phyloP scores from a whole-genome alignment of 805 yeast genomes.

The Wickerhamiella musiphila region DNA sequence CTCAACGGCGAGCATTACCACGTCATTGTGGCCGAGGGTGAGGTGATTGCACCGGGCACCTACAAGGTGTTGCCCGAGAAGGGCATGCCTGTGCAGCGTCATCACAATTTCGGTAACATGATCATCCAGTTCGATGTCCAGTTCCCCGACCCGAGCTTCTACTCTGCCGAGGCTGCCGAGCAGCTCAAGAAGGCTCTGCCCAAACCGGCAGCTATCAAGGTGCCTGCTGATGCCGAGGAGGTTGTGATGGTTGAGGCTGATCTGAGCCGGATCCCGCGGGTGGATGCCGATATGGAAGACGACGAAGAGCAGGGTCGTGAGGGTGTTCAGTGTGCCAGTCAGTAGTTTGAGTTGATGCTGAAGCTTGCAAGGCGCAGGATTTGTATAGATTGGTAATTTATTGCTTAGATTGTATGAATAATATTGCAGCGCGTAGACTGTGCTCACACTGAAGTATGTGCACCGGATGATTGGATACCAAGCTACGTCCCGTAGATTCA shows the following conservation, averaged over 20 bases:
- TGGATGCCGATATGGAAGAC: constrained; percentile 26
- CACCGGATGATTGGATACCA: too few relatives aligned
- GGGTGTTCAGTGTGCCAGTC: constrained; percentile 90
- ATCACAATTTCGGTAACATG: constrained; percentile 78
- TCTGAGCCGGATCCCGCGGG: constrained; percentile 35
- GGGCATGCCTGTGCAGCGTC: constrained; percentile 94
- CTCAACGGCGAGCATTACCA: constrained; percentile 84
- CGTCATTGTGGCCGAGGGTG: constrained; percentile 74
- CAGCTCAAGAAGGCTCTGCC: constrained; percentile 66
- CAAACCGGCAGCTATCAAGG: constrained; percentile 38
- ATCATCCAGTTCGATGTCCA: constrained; percentile 71
- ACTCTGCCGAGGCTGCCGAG: constrained; percentile 50
- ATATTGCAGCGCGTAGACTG: too few relatives aligned
- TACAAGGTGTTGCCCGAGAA: constrained; percentile 73
- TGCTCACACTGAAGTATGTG: too few relatives aligned
- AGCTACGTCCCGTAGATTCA: too few relatives aligned
- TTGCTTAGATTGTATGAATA: too few relatives aligned
- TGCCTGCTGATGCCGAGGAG: constrained; percentile 30
- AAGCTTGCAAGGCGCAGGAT: too few relatives aligned
- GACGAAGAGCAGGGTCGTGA: constrained; percentile 46
- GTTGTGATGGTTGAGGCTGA: constrained; percentile 61
- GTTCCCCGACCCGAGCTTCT: constrained; percentile 66
- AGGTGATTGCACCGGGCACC: constrained; percentile 71
- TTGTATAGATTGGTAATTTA: too few relatives aligned
- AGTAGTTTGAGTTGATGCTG: too few relatives aligned